phyloP scores from a whole-genome alignment of 2,329 filamentous ascomycete species.

The Penicillium sp. region DNA sequence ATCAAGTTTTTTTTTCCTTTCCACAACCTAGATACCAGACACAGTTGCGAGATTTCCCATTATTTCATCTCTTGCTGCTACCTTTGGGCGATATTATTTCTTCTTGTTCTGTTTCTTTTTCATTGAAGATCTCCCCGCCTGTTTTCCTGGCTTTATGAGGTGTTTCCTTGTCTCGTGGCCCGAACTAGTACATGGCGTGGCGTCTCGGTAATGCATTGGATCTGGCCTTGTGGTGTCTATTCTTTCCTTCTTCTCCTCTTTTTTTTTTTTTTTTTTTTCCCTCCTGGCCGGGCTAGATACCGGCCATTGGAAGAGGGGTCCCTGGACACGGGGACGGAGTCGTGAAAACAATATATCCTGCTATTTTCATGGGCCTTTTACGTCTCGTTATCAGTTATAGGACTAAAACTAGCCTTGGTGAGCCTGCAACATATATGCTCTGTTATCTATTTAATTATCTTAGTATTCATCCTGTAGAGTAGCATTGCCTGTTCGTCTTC shows the following conservation, averaged over 20 bases:
- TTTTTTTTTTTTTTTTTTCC: not conserved
- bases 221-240: constrained; percentile 10
- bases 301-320: not conserved
- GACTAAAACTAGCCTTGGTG: constrained; percentile 1
- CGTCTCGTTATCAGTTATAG: too few species aligned
- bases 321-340: not conserved
- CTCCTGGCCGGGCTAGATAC: constrained; percentile 11
- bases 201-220: constrained; percentile 29
- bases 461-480: not conserved
- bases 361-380: not conserved
- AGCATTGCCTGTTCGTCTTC: not conserved
- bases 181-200: constrained; percentile 25
- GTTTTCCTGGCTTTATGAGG: constrained; percentile 14
- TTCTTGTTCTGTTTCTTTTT: constrained; percentile 4
- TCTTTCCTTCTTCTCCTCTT: not conserved
- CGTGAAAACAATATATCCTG: constrained; percentile 16
- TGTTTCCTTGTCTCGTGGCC: constrained; percentile 7
- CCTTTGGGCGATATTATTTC: constrained; percentile 17
- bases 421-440: not conserved
- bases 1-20: constrained; percentile 12
- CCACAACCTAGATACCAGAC: constrained; percentile 21
- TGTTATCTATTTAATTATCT: not conserved
- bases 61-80: constrained; percentile 10
- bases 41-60: constrained; percentile 11
- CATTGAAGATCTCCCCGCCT: constrained; percentile 4